Base-by-base conservation (phyloP, 2,329 filamentous ascomycete genomes). In the Cytospora leucostoma region DNA sequence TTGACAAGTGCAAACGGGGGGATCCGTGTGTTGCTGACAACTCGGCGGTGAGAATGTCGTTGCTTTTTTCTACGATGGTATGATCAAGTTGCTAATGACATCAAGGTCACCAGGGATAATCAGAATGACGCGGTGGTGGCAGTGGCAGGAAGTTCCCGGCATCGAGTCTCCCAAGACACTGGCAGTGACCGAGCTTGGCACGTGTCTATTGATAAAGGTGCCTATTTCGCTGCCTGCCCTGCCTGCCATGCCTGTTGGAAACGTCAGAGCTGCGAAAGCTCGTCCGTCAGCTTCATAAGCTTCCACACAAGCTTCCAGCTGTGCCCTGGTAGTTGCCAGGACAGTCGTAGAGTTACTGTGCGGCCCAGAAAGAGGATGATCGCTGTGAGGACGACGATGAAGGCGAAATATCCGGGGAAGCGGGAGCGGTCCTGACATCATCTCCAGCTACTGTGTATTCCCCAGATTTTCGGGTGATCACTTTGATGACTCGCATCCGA, bases 381-480 rank as follows among this genome's bases (percentile, higher is more conserved):
- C 44, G 44, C 56, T 35, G n/a, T n/a, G n/a, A 47, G 19, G n/a
- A 21, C 4, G 40, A 35, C 49, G 7, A 47, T 47, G n/a, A 21
- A 11, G 40, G 53, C 49, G 7, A 55, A 44, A n/a, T 15, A n/a
- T 49, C 58, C 51, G 21, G 58, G 58, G 51, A 27, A 47, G 53
- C 21, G 53, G 53, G n/a, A 49, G 38, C 27, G 19, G 37, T 50
- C 19, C 50, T 55, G 59, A 61, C 59, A 61, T 61, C 59, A 61
- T 53, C 19, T 37, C 59, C 4, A 50, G 32, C 13, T 15, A n/a
- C n/a, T n/a, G n/a, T n/a, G n/a, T n/a, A n/a, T 61, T 61, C 59
- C 59, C 59, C 59, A 61, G 59, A 61, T 61, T 55, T 61, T 53
- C 40, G 51, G 59, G 19, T 40, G 38, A 61, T 61, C 52, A 19